Percentiles rank a stretch among this genome's conserved stretches.
Conservation (phyloP, 305 asterid species). For the Solanum hybrid region DNA sequence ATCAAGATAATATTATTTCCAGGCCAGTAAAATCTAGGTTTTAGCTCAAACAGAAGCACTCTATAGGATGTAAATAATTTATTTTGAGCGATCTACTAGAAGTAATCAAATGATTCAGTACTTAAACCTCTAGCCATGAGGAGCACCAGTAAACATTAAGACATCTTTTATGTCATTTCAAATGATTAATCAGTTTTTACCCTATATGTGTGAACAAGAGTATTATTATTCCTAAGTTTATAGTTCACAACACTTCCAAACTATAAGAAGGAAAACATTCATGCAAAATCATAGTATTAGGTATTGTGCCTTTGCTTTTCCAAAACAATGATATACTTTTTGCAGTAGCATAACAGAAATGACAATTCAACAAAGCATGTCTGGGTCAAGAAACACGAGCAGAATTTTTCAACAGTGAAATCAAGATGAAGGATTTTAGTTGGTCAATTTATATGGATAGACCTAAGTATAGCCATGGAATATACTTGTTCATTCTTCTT, state of each 20-base stretch:
- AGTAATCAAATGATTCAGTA: background rate
- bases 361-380: background rate
- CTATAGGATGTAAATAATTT: background rate
- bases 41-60: background rate
- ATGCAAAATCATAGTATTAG: background rate
- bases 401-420: background rate
- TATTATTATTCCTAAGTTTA: background rate
- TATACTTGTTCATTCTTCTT: slow-evolving; percentile 89
- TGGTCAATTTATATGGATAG: background rate
- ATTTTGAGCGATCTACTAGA: background rate
- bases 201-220: background rate
- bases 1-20: background rate
- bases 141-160: background rate
- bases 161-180: background rate
- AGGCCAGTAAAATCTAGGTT: background rate
- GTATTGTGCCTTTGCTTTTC: background rate
- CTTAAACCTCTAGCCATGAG: background rate
- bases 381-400: background rate
- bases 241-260: background rate
- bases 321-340: background rate
- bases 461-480: background rate
- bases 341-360: background rate
- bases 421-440: background rate
- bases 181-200: background rate
- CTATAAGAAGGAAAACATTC: background rate